A percentile compares a stretch with the other conserved stretches of the same genome.
These are phyloP conservation scores for Cylindrodendrum hubeiense DNA, from an alignment of 2,329 filamentous ascomycete genomes.

Conservation along the genomic window DNA sequence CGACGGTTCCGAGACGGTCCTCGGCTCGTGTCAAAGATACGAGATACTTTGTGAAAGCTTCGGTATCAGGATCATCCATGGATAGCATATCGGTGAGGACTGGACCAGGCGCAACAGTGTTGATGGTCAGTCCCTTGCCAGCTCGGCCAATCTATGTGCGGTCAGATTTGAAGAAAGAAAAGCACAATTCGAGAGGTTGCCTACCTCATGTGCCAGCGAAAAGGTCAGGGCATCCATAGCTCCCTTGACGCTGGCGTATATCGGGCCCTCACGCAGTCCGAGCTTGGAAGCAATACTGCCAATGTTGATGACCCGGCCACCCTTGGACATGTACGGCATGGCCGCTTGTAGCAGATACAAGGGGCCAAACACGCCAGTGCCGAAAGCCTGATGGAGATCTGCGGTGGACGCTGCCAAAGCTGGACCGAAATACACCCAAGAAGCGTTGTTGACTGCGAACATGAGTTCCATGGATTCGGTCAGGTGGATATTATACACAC, in stretches of 20 bases:
- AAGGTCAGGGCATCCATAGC: constrained; percentile 48
- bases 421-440: constrained; percentile 33
- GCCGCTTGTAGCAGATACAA: constrained; percentile 50
- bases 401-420: too few relatives aligned
- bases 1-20: constrained; percentile 46
- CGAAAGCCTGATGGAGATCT: too few relatives aligned
- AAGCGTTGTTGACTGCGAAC: too few relatives aligned
- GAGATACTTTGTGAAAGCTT: too few relatives aligned
- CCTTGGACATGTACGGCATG: constrained; percentile 46
- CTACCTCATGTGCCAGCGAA: not conserved
- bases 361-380: constrained; percentile 46
- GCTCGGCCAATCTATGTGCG: constrained; percentile 38
- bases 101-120: constrained; percentile 54
- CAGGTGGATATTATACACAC: constrained; percentile 46
- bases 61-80: constrained; percentile 26
- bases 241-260: constrained; percentile 48
- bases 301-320: constrained; percentile 52
- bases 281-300: constrained; percentile 46
- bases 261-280: constrained; percentile 40
- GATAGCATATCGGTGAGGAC: constrained; percentile 47
- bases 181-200: not conserved
- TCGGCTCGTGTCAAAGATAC: constrained; percentile 49
- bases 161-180: too few relatives aligned
- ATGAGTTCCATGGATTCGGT: too few relatives aligned
- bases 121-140: constrained; percentile 55